A percentile compares a stretch with the other conserved stretches of the same genome.
Conservation (phyloP, 2,329 filamentous ascomycete genomes). For the Orbilia blumenaviensis region DNA sequence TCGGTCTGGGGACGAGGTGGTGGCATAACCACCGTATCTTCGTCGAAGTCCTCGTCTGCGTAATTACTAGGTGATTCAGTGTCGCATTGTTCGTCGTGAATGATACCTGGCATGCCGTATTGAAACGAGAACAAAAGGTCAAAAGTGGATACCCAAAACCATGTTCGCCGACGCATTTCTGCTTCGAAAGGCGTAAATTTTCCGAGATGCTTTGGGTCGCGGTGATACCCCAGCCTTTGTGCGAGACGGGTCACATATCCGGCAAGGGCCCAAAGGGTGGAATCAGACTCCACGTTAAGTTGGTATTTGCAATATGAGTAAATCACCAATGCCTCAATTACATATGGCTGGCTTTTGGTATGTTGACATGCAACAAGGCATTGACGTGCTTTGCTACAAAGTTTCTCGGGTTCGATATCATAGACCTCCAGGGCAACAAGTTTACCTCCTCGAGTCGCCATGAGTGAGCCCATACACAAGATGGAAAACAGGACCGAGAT, state of each 20-base stretch:
- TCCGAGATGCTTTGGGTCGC: slow-evolving; percentile 59
- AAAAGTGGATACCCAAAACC: slow-evolving; percentile 65
- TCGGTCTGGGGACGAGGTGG: slow-evolving; percentile 63
- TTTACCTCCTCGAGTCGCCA: slow-evolving; percentile 52
- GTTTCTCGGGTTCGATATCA: slow-evolving; percentile 57
- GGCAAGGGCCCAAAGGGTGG: slow-evolving; percentile 65
- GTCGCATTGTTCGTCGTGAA: slow-evolving; percentile 65
- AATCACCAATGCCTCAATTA: slow-evolving; percentile 66
- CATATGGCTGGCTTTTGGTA: slow-evolving; percentile 63
- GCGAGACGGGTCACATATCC: slow-evolving; percentile 65
- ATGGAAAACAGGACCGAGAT: slow-evolving; percentile 66
- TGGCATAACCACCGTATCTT: slow-evolving; percentile 63
- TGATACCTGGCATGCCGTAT: slow-evolving; percentile 65
- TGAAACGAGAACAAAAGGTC: slow-evolving; percentile 66
- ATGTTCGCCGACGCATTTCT: slow-evolving; percentile 66
- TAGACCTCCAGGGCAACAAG: slow-evolving; percentile 52
- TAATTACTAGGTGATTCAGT: slow-evolving; percentile 64
- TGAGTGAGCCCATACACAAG: slow-evolving; percentile 58
- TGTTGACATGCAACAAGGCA: slow-evolving; percentile 66
- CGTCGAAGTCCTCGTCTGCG: slow-evolving; percentile 67
- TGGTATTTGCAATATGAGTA: slow-evolving; percentile 63
- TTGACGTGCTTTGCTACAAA: slow-evolving; percentile 62
- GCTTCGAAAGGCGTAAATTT: slow-evolving; percentile 64
- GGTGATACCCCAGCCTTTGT: slow-evolving; percentile 67
- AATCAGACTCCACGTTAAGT: slow-evolving; percentile 62